phyloP scores from a whole-genome alignment of 768 basidiomycete species.

The Boletellus ananas region DNA sequence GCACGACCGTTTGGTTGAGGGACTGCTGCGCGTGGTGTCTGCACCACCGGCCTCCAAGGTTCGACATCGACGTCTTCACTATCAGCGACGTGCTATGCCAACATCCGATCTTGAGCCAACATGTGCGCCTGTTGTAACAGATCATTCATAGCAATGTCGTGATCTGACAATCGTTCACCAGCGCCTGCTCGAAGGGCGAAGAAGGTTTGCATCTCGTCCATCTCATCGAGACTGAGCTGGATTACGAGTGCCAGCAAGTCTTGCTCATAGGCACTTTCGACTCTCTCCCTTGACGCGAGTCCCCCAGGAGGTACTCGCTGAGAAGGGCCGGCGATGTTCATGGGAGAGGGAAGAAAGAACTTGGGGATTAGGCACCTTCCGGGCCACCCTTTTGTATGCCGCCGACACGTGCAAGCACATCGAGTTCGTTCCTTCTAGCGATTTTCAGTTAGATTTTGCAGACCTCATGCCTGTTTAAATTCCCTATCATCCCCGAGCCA shows the following conservation, averaged over 20 bases:
- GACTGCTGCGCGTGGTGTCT: neutral
- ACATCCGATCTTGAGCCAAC: conserved; percentile 17
- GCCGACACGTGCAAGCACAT: neutral
- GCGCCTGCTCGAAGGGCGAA: conserved; percentile 1
- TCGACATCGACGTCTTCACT: conserved; percentile 6
- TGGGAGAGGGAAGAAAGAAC: conserved; percentile 17
- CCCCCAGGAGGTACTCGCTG: conserved; percentile 2
- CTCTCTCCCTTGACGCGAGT: conserved; percentile 4
- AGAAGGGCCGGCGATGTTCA: conserved; percentile 28
- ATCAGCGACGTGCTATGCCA: conserved; percentile 19
- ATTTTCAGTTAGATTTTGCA: neutral
- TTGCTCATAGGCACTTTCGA: conserved; percentile 24
- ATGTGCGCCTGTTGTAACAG: conserved; percentile 23
- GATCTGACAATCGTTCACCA: conserved; percentile 18
- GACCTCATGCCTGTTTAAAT: too few species aligned
- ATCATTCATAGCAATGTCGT: conserved; percentile 23
- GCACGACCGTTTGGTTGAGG: neutral
- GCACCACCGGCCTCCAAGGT: neutral
- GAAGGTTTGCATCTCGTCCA: conserved; percentile 17
- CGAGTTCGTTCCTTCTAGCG: neutral
- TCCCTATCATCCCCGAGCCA: too few species aligned
- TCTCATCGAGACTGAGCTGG: conserved; percentile 16
- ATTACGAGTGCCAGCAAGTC: conserved; percentile 22
- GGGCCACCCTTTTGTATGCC: conserved; percentile 3
- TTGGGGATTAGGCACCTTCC: neutral